Conservation (phyloP, 305 asterid species). For the Coffea humblotiana region DNA sequence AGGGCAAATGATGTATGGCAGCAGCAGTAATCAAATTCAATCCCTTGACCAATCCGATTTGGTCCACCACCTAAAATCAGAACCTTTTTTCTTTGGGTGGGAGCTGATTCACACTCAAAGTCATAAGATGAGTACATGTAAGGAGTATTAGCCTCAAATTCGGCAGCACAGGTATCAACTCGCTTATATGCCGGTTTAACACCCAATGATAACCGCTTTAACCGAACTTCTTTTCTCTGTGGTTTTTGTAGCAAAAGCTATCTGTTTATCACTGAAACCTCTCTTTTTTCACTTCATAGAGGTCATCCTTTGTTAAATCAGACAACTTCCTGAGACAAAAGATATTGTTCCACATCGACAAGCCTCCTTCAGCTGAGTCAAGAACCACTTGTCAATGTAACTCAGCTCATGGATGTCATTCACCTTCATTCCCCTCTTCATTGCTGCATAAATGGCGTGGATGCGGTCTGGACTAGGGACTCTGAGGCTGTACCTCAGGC, state of each 20-base stretch:
- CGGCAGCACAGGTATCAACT: constrained; percentile 98
- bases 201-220: constrained; percentile 68
- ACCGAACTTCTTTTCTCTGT: constrained; percentile 78
- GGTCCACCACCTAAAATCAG: constrained; percentile 98
- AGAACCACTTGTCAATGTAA: constrained; percentile 84
- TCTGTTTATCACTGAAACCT: constrained; percentile 95
- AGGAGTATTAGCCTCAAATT: constrained; percentile 97
- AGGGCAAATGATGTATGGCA: constrained; percentile 97
- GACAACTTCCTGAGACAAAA: constrained; percentile 50
- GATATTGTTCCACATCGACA: constrained; percentile 80
- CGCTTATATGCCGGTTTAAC: constrained; percentile 86
- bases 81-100: constrained; percentile 73
- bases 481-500: constrained; percentile 74
- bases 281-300: constrained; percentile 91
- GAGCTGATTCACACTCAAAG: constrained; percentile 84
- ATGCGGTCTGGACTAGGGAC: constrained; percentile 92
- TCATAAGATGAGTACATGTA: constrained; percentile 94
- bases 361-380: constrained; percentile 84
- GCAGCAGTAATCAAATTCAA: constrained; percentile 98
- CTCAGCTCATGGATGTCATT: constrained; percentile 79
- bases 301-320: constrained; percentile 70
- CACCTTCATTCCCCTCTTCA: constrained; percentile 92
- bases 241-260: constrained; percentile 75
- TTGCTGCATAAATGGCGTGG: constrained; percentile 85
- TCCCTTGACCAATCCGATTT: constrained; percentile 96